A percentile compares a stretch with the other conserved stretches of the same genome.
Evolutionary conservation across 108 stramenopile genomes (phyloP).

Genomic region (Craspedostauros australis): DNA sequence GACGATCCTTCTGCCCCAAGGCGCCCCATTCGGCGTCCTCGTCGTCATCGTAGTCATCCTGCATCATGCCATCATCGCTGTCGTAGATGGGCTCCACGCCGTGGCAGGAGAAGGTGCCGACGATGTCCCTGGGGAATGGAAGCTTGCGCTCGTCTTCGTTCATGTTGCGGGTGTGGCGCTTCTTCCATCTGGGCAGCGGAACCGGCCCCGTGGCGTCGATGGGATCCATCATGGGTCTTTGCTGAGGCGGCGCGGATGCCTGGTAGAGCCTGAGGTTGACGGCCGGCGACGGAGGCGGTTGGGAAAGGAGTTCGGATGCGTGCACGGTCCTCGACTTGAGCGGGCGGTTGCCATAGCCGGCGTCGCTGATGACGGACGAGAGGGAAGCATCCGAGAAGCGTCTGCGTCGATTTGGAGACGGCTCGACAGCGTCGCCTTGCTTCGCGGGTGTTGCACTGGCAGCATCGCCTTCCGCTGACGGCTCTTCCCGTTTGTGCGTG

Average conservation of each 20-base stretch:
- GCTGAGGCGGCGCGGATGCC: slow-evolving; percentile 15
- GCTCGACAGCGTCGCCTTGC: slow-evolving; percentile 2
- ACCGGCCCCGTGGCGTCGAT: not conserved
- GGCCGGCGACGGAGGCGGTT: slow-evolving; percentile 28
- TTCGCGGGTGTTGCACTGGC: not conserved
- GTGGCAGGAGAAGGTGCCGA: slow-evolving; percentile 91
- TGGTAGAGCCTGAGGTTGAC: slow-evolving; percentile 24
- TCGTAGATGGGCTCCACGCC: slow-evolving; percentile 93
- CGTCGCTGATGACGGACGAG: not conserved
- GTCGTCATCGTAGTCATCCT: slow-evolving; percentile 41
- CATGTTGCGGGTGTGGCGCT: slow-evolving; percentile 20
- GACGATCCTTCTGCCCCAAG: not conserved
- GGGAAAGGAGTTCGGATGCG: slow-evolving; percentile 45
- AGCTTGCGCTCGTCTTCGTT: slow-evolving; percentile 42
- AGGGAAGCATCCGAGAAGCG: slow-evolving; percentile 11
- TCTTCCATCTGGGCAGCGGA: slow-evolving; percentile 27
- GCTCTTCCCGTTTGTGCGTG: slow-evolving; percentile 21
- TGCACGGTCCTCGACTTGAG: slow-evolving; percentile 45
- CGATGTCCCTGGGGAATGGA: slow-evolving; percentile 62
- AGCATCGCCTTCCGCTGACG: not conserved
- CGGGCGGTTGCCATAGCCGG: not conserved
- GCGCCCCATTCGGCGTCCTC: not conserved
- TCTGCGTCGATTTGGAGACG: slow-evolving; percentile 7
- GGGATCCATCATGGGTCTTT: not conserved
- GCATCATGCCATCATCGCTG: slow-evolving; percentile 29